Evolutionary conservation across 768 basidiomycete genomes (phyloP).

Genomic region (Baorangia bicolor): DNA sequence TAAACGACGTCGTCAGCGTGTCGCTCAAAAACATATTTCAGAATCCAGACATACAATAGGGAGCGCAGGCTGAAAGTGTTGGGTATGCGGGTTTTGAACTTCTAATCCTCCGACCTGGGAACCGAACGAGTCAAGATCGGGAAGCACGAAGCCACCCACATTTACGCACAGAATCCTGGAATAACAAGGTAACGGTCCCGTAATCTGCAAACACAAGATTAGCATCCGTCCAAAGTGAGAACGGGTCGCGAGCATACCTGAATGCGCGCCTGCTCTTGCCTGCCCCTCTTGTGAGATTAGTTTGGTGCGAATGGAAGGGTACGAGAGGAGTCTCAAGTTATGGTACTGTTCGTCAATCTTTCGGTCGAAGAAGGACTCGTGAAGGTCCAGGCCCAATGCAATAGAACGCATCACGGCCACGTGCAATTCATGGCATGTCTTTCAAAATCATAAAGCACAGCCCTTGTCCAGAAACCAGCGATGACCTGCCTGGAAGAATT

Average conservation of each 20-base stretch:
- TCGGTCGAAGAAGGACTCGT: slow-evolving; percentile 72
- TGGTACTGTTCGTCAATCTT: slow-evolving; percentile 77
- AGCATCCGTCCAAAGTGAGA: neutral
- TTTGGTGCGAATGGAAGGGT: slow-evolving; percentile 68
- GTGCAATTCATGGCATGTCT: slow-evolving; percentile 79
- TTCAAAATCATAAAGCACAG: slow-evolving; percentile 12
- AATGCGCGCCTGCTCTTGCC: slow-evolving; percentile 81
- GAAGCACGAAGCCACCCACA: neutral
- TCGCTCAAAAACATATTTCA: neutral
- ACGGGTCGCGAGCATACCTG: slow-evolving; percentile 40
- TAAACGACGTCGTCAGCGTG: slow-evolving; percentile 28
- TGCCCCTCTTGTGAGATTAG: slow-evolving; percentile 63
- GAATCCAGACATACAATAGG: slow-evolving; percentile 59
- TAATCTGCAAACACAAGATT: slow-evolving; percentile 49
- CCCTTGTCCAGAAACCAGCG: neutral
- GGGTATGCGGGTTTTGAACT: slow-evolving; percentile 78
- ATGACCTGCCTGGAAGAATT: slow-evolving; percentile 63
- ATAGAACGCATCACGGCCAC: slow-evolving; percentile 80
- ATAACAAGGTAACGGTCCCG: slow-evolving; percentile 77
- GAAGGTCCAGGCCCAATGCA: slow-evolving; percentile 73
- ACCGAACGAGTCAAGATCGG: slow-evolving; percentile 1
- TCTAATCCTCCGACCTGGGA: slow-evolving; percentile 76
- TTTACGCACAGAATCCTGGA: slow-evolving; percentile 64
- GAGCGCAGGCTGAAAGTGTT: slow-evolving; percentile 64
- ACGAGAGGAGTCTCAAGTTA: slow-evolving; percentile 77